Evolutionary conservation across 75 land plant species (phyloP).

Genomic region (Pinus tabuliformis): DNA sequence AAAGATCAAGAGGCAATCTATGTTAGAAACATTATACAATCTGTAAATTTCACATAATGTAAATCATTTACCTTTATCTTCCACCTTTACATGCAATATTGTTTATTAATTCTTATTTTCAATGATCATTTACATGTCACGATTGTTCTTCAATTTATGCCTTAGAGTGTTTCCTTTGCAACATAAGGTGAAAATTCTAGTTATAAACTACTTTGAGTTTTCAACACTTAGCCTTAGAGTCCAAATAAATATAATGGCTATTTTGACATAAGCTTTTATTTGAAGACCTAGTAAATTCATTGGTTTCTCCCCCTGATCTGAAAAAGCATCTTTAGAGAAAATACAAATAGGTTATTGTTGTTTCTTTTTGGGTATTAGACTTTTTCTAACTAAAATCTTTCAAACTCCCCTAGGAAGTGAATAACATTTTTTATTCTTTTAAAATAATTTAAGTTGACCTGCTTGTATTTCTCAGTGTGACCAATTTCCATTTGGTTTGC

Average conservation of each 20-base stretch:
- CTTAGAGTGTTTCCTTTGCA: too few relatives aligned
- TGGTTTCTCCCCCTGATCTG: not conserved
- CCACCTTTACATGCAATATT: too few relatives aligned
- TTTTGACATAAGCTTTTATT: not conserved
- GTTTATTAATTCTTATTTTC: too few relatives aligned
- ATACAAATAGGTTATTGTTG: not conserved
- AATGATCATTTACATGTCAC: too few relatives aligned
- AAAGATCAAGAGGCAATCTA: too few relatives aligned
- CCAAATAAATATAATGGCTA: not conserved
- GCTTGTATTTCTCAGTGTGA: not conserved
- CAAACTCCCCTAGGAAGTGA: not conserved
- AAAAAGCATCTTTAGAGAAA: not conserved
- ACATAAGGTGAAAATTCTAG: too few relatives aligned
- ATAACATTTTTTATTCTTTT: not conserved
- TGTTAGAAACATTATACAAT: too few relatives aligned
- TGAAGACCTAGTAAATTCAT: not conserved
- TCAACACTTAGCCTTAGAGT: not conserved
- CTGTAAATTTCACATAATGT: too few relatives aligned
- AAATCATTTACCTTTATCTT: too few relatives aligned
- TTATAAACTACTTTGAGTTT: not conserved
- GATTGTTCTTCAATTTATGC: too few relatives aligned
- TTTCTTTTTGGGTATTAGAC: not conserved
- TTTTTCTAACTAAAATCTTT: not conserved
- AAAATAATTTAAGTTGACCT: not conserved
- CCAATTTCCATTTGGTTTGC: slow-evolving; percentile 15